A percentile compares a stretch with the other conserved stretches of the same genome.
phyloP scores from a whole-genome alignment of 768 basidiomycete genomes.

The Kwoniella bestiolae region DNA sequence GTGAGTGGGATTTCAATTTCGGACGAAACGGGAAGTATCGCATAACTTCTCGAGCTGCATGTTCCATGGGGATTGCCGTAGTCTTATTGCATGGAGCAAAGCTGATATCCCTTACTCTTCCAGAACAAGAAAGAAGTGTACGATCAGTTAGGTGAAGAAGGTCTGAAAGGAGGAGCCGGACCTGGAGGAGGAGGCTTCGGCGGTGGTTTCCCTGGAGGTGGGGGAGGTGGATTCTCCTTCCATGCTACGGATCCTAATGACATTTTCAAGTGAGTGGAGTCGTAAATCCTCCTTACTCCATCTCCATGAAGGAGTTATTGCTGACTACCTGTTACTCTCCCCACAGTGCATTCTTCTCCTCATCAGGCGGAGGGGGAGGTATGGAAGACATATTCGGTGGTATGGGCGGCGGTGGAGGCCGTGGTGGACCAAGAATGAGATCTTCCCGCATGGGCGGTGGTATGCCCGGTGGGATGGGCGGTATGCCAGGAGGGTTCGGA shows the following conservation, averaged over 20 bases:
- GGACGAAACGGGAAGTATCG: not conserved
- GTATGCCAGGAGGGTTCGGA: slow-evolving; percentile 49
- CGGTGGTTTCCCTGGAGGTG: slow-evolving; percentile 53
- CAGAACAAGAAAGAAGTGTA: slow-evolving; percentile 62
- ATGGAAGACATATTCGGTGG: slow-evolving; percentile 61
- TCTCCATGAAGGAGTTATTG: not conserved
- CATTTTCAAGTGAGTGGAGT: slow-evolving; percentile 77
- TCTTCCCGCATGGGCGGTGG: slow-evolving; percentile 55
- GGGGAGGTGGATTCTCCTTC: slow-evolving; percentile 63
- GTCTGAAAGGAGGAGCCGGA: slow-evolving; percentile 72
- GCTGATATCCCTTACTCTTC: not conserved
- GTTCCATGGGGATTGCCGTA: no score
- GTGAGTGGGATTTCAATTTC: slow-evolving; percentile 35
- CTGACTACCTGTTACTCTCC: slow-evolving; percentile 18
- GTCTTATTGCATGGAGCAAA: slow-evolving; percentile 1
- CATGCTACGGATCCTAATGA: slow-evolving; percentile 79
- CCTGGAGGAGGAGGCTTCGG: slow-evolving; percentile 59
- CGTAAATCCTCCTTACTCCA: no score
- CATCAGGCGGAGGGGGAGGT: slow-evolving; percentile 48
- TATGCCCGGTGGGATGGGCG: slow-evolving; percentile 46
- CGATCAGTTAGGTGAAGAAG: slow-evolving; percentile 94
- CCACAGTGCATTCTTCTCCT: slow-evolving; percentile 49
- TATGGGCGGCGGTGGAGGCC: slow-evolving; percentile 50
- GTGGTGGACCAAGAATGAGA: slow-evolving; percentile 34
- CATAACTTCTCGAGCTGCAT: not conserved